A percentile compares a stretch with the other conserved stretches of the same genome.
These are phyloP conservation scores for Pythium brachiatum DNA, from an alignment of 352 stramenopile genomes.

Conservation along the genomic window DNA sequence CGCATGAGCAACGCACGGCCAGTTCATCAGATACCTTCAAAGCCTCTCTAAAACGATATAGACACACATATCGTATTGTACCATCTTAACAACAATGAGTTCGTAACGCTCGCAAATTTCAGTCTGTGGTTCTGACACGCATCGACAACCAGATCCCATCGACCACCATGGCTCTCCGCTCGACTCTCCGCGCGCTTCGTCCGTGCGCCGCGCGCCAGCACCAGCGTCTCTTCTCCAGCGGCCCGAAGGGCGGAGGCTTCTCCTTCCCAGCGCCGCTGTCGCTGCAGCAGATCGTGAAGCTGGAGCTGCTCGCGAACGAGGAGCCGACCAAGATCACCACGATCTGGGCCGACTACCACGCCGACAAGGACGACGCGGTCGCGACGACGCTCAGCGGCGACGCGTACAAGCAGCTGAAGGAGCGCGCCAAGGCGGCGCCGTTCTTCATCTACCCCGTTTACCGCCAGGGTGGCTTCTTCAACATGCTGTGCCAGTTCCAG, in stretches of 20 bases:
- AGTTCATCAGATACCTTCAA: background rate
- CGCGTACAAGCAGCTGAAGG: constrained; percentile 43
- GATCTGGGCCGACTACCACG: constrained; percentile 84
- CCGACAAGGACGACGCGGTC: constrained; percentile 68
- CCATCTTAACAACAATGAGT: background rate
- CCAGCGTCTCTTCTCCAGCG: constrained; percentile 12
- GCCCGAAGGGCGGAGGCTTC: constrained; percentile 42
- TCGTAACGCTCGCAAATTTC: background rate
- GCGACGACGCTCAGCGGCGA: constrained; percentile 40
- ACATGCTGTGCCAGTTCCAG: constrained; percentile 89
- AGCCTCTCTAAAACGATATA: background rate
- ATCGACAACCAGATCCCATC: background rate
- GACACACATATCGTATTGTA: background rate
- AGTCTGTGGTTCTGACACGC: background rate
- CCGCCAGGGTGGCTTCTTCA: constrained; percentile 84
- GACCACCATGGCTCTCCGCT: constrained; percentile 1
- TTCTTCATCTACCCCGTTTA: constrained; percentile 86
- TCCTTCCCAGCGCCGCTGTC: constrained; percentile 78
- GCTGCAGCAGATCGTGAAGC: constrained; percentile 82
- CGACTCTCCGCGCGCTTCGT: constrained; percentile 11
- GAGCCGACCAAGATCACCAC: constrained; percentile 45
- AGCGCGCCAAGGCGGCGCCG: constrained; percentile 50
- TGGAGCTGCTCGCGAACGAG: constrained; percentile 78
- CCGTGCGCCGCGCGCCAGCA: background rate
- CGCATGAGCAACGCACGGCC: too few relatives aligned